Conservation (phyloP, 2,329 filamentous ascomycete species). For the Ascosphaera aggregata region DNA sequence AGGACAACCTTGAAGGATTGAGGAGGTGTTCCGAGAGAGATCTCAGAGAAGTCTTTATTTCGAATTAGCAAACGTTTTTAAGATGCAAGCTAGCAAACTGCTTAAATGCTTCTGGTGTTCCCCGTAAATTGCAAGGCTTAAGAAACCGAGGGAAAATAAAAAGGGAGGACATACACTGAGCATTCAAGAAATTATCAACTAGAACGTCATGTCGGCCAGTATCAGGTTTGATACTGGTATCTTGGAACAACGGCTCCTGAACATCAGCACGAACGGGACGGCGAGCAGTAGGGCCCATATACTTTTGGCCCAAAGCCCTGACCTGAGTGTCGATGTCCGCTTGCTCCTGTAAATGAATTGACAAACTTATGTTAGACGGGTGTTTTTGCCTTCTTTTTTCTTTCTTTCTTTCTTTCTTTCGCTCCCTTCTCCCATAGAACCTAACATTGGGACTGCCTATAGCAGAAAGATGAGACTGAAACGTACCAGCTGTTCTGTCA, state of each 20-base stretch:
- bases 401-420: too few species aligned
- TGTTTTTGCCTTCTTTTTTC: too few species aligned
- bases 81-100: too few species aligned
- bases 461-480: conserved; percentile 1
- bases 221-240: conserved; percentile 41
- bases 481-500: conserved; percentile 78
- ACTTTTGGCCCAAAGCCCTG: conserved; percentile 77
- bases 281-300: conserved; percentile 42
- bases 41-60: conserved; percentile 75
- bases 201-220: conserved; percentile 51
- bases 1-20: conserved; percentile 97
- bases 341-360: conserved; percentile 37
- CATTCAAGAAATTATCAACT: conserved; percentile 94
- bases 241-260: conserved; percentile 42
- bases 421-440: not conserved
- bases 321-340: conserved; percentile 63
- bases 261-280: conserved; percentile 50
- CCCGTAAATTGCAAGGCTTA: too few species aligned
- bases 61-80: too few species aligned
- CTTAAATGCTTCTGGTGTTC: not conserved
- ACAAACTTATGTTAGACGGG: too few species aligned
- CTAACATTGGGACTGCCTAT: conserved; percentile 1
- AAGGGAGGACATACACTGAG: conserved; percentile 52
- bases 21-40: conserved; percentile 72
- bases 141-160: not conserved